A percentile compares a stretch with the other conserved stretches of the same genome.
Evolutionary conservation across 441 rosid species (phyloP).

Genomic region (Euphorbia corollata): DNA sequence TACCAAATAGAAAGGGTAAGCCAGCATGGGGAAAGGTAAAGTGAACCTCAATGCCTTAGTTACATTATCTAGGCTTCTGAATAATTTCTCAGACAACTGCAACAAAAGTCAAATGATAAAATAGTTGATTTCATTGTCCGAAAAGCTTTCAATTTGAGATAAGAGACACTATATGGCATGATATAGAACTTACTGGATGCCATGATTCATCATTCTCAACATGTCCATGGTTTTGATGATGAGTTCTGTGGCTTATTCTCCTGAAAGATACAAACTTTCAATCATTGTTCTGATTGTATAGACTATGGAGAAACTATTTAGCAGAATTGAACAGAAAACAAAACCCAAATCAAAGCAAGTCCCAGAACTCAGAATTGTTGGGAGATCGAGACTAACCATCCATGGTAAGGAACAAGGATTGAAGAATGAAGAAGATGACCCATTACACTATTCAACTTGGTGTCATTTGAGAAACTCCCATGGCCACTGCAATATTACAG

Average conservation of each 20-base stretch:
- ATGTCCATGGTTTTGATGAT: constrained; percentile 92
- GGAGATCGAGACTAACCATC: constrained; percentile 45
- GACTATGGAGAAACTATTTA: not conserved
- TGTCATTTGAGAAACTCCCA: constrained; percentile 84
- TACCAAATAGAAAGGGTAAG: constrained; percentile 51
- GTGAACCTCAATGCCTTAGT: constrained; percentile 45
- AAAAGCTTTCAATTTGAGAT: constrained; percentile 6
- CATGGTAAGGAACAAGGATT: constrained; percentile 92
- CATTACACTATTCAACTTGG: constrained; percentile 64
- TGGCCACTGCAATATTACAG: constrained; percentile 70
- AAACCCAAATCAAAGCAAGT: not conserved
- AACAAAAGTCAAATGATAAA: constrained; percentile 4
- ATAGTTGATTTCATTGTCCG: not conserved
- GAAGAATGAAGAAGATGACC: constrained; percentile 90
- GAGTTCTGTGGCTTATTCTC: constrained; percentile 94
- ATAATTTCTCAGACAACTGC: constrained; percentile 75
- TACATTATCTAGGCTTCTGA: constrained; percentile 42
- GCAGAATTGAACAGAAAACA: not conserved
- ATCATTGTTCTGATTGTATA: not conserved
- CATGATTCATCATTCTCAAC: constrained; percentile 95
- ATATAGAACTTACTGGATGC: constrained; percentile 58
- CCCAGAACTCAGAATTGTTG: not conserved
- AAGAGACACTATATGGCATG: not conserved
- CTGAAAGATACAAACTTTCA: constrained; percentile 25
- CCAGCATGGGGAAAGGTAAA: constrained; percentile 49